These are phyloP conservation scores for Coniochaeta sp. DNA, from an alignment of 2,329 filamentous ascomycete species.

Conservation along the genomic window DNA sequence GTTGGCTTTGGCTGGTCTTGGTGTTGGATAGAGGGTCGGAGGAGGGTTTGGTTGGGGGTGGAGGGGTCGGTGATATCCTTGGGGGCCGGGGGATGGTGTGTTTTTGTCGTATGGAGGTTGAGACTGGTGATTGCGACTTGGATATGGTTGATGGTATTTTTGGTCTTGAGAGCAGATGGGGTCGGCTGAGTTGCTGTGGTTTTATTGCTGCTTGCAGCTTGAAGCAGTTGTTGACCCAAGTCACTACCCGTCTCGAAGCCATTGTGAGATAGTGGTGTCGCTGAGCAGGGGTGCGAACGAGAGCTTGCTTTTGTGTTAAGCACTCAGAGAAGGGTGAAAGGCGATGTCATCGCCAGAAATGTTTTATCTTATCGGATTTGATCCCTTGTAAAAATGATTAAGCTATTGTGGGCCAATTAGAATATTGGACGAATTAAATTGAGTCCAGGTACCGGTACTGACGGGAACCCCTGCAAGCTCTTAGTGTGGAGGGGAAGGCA, in stretches of 20 bases:
- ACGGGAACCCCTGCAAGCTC: neutral
- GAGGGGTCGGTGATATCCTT: conserved; percentile 14
- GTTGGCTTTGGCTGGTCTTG: conserved; percentile 10
- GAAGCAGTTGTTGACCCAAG: neutral
- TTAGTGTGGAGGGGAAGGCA: neutral
- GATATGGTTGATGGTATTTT: neutral
- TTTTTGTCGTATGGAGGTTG: conserved; percentile 12
- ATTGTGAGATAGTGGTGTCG: neutral
- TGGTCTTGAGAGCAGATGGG: neutral
- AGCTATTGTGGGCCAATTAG: neutral
- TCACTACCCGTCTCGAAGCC: neutral
- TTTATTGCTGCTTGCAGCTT: neutral
- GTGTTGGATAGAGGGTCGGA: neutral
- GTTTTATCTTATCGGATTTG: neutral
- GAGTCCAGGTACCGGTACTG: neutral
- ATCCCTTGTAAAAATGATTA: neutral
- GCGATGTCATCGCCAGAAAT: neutral
- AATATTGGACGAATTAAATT: neutral
- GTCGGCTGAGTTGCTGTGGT: neutral
- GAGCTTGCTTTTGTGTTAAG: neutral
- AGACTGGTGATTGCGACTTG: neutral
- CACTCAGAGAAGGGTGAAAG: neutral
- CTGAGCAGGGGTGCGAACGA: too few relatives aligned
- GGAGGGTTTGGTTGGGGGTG: conserved; percentile 10
- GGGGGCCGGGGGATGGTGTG: conserved; percentile 22